Conservation (phyloP, 2,329 filamentous ascomycete genomes). For the Monilinia fructigena region DNA sequence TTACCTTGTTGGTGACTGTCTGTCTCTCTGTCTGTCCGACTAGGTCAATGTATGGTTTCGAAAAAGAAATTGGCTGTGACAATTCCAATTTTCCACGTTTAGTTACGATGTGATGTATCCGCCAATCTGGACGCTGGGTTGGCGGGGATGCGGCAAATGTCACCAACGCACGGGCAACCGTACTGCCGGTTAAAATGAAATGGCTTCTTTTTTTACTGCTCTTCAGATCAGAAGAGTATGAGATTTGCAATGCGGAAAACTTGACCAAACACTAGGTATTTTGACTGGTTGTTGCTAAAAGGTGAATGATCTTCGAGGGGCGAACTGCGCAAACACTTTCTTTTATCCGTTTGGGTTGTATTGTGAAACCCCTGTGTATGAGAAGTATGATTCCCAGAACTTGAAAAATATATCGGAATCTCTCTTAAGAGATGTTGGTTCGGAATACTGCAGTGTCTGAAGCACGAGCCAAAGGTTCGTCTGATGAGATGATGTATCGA, state of each 20-base stretch:
- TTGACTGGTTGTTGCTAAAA: neutral
- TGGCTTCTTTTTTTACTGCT: conserved; percentile 11
- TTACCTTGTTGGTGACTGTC: conserved; percentile 27
- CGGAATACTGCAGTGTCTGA: conserved; percentile 33
- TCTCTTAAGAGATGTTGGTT: conserved; percentile 27
- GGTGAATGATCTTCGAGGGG: neutral
- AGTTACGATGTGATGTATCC: conserved; percentile 27
- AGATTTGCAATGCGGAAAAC: neutral
- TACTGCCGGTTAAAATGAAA: conserved; percentile 31
- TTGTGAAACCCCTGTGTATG: neutral
- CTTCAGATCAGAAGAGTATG: conserved; percentile 7
- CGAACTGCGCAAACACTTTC: conserved; percentile 9
- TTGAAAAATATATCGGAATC: conserved; percentile 5
- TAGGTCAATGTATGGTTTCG: conserved; percentile 10
- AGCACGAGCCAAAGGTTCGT: conserved; percentile 40
- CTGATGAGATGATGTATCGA: conserved; percentile 31
- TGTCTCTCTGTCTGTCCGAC: no score
- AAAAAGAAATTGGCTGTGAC: conserved; percentile 7
- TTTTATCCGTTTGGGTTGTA: neutral
- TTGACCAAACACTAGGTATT: neutral
- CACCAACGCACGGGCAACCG: conserved; percentile 36
- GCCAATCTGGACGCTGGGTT: conserved; percentile 37
- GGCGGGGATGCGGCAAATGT: conserved; percentile 29
- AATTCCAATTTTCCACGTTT: conserved; percentile 28
- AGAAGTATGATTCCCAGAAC: neutral